Conservation (phyloP, 768 basidiomycete species). For the Hortiboletus flavorubellus region DNA sequence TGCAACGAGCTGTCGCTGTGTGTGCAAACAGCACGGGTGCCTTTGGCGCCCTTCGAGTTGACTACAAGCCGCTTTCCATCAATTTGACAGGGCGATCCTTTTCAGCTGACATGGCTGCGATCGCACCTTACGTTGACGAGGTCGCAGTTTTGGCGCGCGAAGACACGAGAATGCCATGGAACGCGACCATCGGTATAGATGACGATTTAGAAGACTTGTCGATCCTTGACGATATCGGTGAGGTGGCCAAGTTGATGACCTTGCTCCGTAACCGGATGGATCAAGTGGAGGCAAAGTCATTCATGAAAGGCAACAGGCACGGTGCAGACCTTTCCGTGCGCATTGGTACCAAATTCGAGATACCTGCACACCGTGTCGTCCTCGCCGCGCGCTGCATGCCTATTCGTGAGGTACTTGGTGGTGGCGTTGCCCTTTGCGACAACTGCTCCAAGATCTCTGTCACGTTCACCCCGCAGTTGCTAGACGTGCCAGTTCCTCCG, state of each 20-base stretch:
- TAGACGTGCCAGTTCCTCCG: neutral
- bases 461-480: conserved; percentile 12
- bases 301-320: conserved; percentile 29
- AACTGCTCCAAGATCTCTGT: conserved; percentile 31
- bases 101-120: conserved; percentile 57
- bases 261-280: conserved; percentile 5
- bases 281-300: neutral
- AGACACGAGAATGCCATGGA: neutral
- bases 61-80: conserved; percentile 60
- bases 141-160: neutral
- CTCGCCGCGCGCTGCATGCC: conserved; percentile 56
- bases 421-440: conserved; percentile 29
- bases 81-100: conserved; percentile 52
- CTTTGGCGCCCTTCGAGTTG: conserved; percentile 79
- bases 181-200: conserved; percentile 14
- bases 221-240: conserved; percentile 35
- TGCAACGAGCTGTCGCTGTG: conserved; percentile 85
- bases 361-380: conserved; percentile 67
- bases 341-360: conserved; percentile 39
- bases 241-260: conserved; percentile 25
- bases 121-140: conserved; percentile 55
- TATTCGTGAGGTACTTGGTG: conserved; percentile 43
- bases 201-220: conserved; percentile 40
- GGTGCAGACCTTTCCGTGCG: conserved; percentile 66
- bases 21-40: conserved; percentile 85